A percentile compares a stretch with the other conserved stretches of the same genome.
These are phyloP conservation scores for Hemisphaericaspora subhashii DNA, from an alignment of 1,139 yeast species.

Conservation along the genomic window DNA sequence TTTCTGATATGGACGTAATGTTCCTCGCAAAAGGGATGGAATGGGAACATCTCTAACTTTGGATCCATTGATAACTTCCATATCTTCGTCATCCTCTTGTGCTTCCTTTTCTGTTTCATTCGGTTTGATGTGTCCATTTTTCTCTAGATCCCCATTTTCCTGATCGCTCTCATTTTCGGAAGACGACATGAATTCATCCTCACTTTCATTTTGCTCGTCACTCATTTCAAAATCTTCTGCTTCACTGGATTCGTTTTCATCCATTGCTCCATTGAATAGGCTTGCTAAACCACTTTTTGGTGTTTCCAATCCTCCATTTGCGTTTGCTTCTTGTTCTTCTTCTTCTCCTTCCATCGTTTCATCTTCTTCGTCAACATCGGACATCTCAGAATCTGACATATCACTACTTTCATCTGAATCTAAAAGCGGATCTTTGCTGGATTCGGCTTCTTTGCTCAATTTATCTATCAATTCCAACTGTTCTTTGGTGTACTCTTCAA, in stretches of 20 bases:
- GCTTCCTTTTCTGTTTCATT: constrained; percentile 25
- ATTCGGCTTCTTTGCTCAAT: constrained; percentile 11
- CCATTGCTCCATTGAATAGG: constrained; percentile 6
- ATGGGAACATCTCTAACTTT: constrained; percentile 68
- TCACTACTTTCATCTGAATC: constrained; percentile 23
- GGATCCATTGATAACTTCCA: constrained; percentile 37
- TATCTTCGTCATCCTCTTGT: constrained; percentile 21
- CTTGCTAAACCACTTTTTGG: constrained; percentile 11
- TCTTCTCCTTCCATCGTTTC: constrained; percentile 2
- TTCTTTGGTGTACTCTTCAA: constrained; percentile 34
- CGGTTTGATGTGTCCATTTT: constrained; percentile 14
- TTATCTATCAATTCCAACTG: constrained; percentile 32
- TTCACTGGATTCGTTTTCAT: constrained; percentile 15
- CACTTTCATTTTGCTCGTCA: constrained; percentile 21
- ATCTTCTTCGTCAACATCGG: constrained; percentile 15
- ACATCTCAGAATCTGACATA: constrained; percentile 10
- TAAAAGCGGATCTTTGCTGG: constrained; percentile 16
- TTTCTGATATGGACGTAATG: constrained; percentile 86
- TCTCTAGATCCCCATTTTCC: constrained; percentile 10
- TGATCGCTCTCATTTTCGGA: constrained; percentile 25
- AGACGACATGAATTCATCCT: constrained; percentile 12
- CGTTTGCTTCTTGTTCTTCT: constrained; percentile 1
- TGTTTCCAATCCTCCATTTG: background rate
- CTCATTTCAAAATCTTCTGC: constrained; percentile 13
- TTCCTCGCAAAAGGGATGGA: constrained; percentile 75